Evolutionary conservation across 306 rosid species (phyloP).

Genomic region (Quercus mongolica): DNA sequence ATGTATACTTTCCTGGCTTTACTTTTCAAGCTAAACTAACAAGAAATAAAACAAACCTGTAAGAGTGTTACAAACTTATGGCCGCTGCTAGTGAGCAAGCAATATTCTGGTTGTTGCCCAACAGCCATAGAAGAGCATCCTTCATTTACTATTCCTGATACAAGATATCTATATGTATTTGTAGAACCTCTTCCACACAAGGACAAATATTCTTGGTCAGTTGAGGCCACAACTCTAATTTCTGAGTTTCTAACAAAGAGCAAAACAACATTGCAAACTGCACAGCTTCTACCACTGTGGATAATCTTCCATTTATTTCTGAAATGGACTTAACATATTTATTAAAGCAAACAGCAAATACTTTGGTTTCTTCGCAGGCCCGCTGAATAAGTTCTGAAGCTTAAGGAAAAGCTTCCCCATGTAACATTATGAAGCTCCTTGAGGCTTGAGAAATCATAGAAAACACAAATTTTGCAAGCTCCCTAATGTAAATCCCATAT

Average conservation of each 20-base stretch:
- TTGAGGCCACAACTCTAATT: slow-evolving; percentile 43
- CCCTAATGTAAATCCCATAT: slow-evolving; percentile 36
- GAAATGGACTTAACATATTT: slow-evolving; percentile 39
- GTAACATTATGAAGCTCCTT: slow-evolving; percentile 47
- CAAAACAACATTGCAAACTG: slow-evolving; percentile 48
- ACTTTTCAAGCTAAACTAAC: background rate
- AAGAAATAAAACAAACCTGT: slow-evolving; percentile 48
- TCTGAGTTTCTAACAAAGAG: slow-evolving; percentile 55
- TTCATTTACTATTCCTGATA: slow-evolving; percentile 33
- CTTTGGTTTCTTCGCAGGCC: slow-evolving; percentile 49
- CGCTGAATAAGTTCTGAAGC: slow-evolving; percentile 47
- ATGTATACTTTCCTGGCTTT: background rate
- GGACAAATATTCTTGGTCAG: slow-evolving; percentile 45
- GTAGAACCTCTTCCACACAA: slow-evolving; percentile 51
- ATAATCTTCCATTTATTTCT: slow-evolving; percentile 43
- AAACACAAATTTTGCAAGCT: slow-evolving; percentile 58
- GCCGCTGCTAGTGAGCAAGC: slow-evolving; percentile 69
- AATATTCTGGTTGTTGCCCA: slow-evolving; percentile 48
- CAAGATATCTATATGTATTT: slow-evolving; percentile 27
- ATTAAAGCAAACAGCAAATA: slow-evolving; percentile 42
- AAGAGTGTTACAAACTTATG: slow-evolving; percentile 54
- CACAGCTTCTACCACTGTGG: slow-evolving; percentile 39
- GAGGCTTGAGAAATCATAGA: slow-evolving; percentile 71
- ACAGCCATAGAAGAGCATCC: slow-evolving; percentile 30
- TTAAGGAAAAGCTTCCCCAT: slow-evolving; percentile 51